Conservation (phyloP, 495 filamentous ascomycete species). For the Penicillium maclennaniae region DNA sequence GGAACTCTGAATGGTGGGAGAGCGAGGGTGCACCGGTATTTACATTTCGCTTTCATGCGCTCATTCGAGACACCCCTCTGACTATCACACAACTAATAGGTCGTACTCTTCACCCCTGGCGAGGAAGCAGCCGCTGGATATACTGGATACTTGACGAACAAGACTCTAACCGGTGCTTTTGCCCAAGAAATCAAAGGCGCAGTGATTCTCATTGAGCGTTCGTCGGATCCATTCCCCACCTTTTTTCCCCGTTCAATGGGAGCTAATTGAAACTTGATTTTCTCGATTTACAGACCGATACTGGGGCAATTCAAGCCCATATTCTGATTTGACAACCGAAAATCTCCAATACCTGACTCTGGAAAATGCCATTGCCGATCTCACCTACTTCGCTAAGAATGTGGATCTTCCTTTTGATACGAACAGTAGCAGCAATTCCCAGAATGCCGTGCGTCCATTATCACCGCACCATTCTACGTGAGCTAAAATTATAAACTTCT, state of each 20-base stretch:
- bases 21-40: constrained; percentile 53
- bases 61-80: constrained; percentile 5
- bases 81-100: constrained; percentile 17
- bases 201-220: constrained; percentile 55
- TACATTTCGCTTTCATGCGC: background rate
- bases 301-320: constrained; percentile 61
- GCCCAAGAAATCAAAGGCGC: constrained; percentile 55
- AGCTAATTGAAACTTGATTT: background rate
- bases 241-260: background rate
- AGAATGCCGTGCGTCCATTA: constrained; percentile 39
- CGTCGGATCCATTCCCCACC: constrained; percentile 14
- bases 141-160: constrained; percentile 46
- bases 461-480: background rate
- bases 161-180: constrained; percentile 46
- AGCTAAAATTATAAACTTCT: background rate
- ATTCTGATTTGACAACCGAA: constrained; percentile 47
- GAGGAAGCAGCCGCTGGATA: constrained; percentile 50
- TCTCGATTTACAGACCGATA: constrained; percentile 44
- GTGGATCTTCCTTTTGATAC: constrained; percentile 55
- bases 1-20: constrained; percentile 44
- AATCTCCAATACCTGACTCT: constrained; percentile 61
- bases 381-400: constrained; percentile 59
- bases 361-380: constrained; percentile 57
- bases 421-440: constrained; percentile 47
- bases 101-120: constrained; percentile 57